phyloP scores from a whole-genome alignment of 2,329 filamentous ascomycete genomes.

The Aspergillus ibericus region DNA sequence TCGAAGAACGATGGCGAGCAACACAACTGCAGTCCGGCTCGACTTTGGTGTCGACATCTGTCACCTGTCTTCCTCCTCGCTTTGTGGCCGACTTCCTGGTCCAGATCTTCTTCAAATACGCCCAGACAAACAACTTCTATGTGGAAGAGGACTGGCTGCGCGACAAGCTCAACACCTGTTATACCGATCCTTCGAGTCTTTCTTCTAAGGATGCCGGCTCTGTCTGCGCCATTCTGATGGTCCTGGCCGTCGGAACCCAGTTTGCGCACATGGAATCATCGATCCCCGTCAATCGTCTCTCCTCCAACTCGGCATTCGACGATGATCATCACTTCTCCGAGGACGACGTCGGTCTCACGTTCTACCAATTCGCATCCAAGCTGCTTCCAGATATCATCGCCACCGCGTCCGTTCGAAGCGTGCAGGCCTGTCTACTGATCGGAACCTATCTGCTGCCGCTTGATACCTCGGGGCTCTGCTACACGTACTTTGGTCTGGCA shows the following conservation, averaged over 20 bases:
- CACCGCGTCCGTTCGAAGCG: conserved; percentile 57
- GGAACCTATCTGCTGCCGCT: conserved; percentile 58
- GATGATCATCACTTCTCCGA: conserved; percentile 47
- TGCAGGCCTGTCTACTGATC: conserved; percentile 59
- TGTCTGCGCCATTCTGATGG: conserved; percentile 45
- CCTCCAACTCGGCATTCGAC: conserved; percentile 21
- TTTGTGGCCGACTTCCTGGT: conserved; percentile 46
- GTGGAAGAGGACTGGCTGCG: conserved; percentile 44
- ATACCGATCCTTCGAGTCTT: conserved; percentile 36
- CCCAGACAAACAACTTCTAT: conserved; percentile 46
- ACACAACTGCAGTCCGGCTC: conserved; percentile 44
- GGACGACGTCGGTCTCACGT: conserved; percentile 56
- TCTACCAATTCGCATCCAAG: conserved; percentile 58
- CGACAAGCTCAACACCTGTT: conserved; percentile 41
- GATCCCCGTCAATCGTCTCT: conserved; percentile 36
- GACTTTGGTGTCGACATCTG: conserved; percentile 37
- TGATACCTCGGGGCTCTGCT: conserved; percentile 58
- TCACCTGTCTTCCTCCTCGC: conserved; percentile 44
- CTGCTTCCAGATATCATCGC: conserved; percentile 59
- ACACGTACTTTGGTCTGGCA: conserved; percentile 58
- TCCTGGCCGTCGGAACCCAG: conserved; percentile 46
- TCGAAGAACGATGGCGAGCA: conserved; percentile 45
- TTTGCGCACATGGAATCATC: conserved; percentile 46
- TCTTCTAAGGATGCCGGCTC: conserved; percentile 41
- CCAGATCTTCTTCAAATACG: conserved; percentile 47